Evolutionary conservation across 805 yeast species (phyloP).

Genomic region (Teunomyces panamensis): DNA sequence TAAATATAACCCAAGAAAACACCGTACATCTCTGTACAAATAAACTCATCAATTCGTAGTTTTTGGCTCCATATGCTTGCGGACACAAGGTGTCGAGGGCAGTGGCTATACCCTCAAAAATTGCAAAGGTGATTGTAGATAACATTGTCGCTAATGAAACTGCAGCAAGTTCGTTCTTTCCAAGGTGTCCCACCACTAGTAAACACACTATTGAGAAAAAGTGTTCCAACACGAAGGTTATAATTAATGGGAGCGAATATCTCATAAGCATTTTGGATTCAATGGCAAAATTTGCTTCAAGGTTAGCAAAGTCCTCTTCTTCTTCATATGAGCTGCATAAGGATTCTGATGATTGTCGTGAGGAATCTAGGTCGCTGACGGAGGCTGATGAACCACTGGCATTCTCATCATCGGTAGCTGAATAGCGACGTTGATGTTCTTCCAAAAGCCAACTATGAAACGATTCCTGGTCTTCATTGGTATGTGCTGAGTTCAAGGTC

Average conservation of each 20-base stretch:
- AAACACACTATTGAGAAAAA: conserved; percentile 42
- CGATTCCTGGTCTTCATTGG: conserved; percentile 36
- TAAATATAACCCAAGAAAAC: conserved; percentile 30
- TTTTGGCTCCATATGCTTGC: conserved; percentile 45
- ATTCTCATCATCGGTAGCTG: conserved; percentile 16
- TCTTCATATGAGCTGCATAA: conserved; percentile 12
- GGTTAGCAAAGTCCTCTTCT: conserved; percentile 30
- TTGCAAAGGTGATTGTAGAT: conserved; percentile 42
- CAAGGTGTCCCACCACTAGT: conserved; percentile 44
- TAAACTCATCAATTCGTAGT: conserved; percentile 33
- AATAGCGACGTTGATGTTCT: conserved; percentile 38
- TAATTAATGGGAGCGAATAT: conserved; percentile 38
- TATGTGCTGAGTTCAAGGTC: conserved; percentile 34
- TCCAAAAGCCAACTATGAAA: conserved; percentile 44
- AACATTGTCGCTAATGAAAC: conserved; percentile 45
- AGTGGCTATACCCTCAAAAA: conserved; percentile 47
- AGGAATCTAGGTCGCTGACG: conserved; percentile 3
- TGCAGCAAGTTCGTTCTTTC: conserved; percentile 44
- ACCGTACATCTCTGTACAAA: conserved; percentile 39
- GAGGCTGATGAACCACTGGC: conserved; percentile 4
- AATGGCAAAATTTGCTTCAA: conserved; percentile 23
- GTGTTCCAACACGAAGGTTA: conserved; percentile 43
- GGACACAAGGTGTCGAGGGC: conserved; percentile 45
- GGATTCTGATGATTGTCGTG: conserved; percentile 4
- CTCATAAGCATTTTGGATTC: conserved; percentile 29